Evolutionary conservation across 768 basidiomycete species (phyloP).

Genomic region (Clavulina sp.): DNA sequence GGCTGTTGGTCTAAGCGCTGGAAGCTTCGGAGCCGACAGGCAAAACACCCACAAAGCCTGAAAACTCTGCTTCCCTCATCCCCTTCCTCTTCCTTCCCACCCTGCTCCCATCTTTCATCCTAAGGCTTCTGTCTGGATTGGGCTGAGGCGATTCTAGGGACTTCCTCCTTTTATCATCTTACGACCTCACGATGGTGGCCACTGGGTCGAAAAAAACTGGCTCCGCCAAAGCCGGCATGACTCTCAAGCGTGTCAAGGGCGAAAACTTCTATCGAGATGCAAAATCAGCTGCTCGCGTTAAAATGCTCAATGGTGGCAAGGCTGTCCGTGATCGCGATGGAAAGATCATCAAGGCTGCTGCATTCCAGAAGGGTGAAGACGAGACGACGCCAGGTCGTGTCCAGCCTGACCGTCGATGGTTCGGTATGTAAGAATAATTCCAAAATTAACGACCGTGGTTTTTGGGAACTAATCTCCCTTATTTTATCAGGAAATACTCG

Average conservation of each 20-base stretch:
- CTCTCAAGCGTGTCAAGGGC: slow-evolving; percentile 58
- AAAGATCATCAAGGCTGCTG: slow-evolving; percentile 83
- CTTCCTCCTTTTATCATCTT: not conserved
- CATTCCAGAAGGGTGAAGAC: slow-evolving; percentile 89
- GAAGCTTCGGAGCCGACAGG: too few species aligned
- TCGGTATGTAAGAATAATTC: slow-evolving; percentile 69
- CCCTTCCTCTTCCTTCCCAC: not conserved
- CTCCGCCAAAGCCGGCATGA: not conserved
- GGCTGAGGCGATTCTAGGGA: not conserved
- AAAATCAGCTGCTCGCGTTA: slow-evolving; percentile 64
- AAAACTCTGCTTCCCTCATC: too few species aligned
- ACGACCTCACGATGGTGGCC: slow-evolving; percentile 2
- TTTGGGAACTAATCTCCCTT: not conserved
- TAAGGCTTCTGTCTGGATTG: too few species aligned
- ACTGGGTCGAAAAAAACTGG: slow-evolving; percentile 4
- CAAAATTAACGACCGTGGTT: not conserved
- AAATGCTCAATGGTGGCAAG: slow-evolving; percentile 88
- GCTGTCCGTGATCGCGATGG: slow-evolving; percentile 81
- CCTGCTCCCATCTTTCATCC: not conserved
- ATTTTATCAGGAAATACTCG: slow-evolving; percentile 73
- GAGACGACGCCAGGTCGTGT: slow-evolving; percentile 82
- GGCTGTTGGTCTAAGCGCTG: too few species aligned
- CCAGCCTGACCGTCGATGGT: slow-evolving; percentile 93
- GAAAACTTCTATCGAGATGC: slow-evolving; percentile 99
- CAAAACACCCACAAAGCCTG: too few species aligned